Evolutionary conservation across 148 eudicot genomes (phyloP).

Genomic region (Dianthus caryophyllus): DNA sequence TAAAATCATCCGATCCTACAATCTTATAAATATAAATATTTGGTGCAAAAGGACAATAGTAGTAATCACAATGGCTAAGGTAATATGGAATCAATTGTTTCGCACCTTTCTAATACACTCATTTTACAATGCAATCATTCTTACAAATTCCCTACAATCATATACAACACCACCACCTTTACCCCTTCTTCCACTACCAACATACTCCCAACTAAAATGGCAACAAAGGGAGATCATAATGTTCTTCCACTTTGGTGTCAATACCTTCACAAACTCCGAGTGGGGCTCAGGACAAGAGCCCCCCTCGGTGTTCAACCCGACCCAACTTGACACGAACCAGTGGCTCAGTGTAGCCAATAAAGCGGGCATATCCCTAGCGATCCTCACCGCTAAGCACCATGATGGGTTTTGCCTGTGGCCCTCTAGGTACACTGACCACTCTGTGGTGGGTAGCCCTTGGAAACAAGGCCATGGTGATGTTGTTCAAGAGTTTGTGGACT

Average conservation of each 20-base stretch:
- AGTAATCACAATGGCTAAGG: constrained; percentile 17
- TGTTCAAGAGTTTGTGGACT: constrained; percentile 48
- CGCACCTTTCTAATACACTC: constrained; percentile 8
- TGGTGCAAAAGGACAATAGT: background rate
- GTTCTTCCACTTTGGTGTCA: constrained; percentile 93
- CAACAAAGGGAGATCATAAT: constrained; percentile 79
- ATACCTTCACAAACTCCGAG: constrained; percentile 78
- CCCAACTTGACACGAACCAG: constrained; percentile 52
- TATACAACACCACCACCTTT: constrained; percentile 59
- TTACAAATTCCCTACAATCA: constrained; percentile 2
- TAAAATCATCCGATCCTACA: too few species aligned
- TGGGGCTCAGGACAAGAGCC: constrained; percentile 74
- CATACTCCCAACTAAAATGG: constrained; percentile 74
- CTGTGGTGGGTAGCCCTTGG: constrained; percentile 62
- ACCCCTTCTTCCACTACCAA: constrained; percentile 75
- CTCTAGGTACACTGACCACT: constrained; percentile 75
- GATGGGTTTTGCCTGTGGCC: constrained; percentile 98
- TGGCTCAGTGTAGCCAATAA: constrained; percentile 60
- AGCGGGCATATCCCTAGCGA: constrained; percentile 61
- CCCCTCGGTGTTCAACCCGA: constrained; percentile 67
- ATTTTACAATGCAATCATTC: constrained; percentile 1
- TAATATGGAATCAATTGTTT: constrained; percentile 16
- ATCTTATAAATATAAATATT: background rate
- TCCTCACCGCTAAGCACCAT: constrained; percentile 90
- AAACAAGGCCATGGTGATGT: constrained; percentile 75